Conservation (phyloP, 805 yeast genomes). For the Schwanniomyces polymorphus region DNA sequence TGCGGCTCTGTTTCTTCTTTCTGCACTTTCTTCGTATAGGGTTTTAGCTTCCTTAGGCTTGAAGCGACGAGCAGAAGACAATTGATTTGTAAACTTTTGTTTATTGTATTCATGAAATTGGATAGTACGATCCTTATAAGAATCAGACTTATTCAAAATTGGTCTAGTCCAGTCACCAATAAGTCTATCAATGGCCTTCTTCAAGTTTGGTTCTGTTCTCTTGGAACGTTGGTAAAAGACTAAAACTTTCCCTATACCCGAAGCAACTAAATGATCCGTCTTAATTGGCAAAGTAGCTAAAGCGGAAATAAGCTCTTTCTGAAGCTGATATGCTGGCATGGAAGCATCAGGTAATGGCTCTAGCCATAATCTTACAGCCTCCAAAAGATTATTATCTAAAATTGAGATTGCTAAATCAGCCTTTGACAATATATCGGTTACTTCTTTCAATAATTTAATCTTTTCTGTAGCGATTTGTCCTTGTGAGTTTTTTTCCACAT, state of each 20-base stretch:
- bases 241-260: constrained; percentile 91
- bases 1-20: constrained; percentile 90
- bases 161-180: constrained; percentile 99
- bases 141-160: constrained; percentile 91
- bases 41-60: constrained; percentile 47
- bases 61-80: constrained; percentile 30
- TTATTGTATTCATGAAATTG: constrained; percentile 68
- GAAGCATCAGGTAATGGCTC: constrained; percentile 98
- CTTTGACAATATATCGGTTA: constrained; percentile 70
- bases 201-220: constrained; percentile 82
- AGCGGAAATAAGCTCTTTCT: constrained; percentile 78
- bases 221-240: constrained; percentile 90
- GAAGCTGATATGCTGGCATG: constrained; percentile 96
- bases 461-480: constrained; percentile 75
- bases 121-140: constrained; percentile 84
- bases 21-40: constrained; percentile 86
- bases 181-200: constrained; percentile 84
- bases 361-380: constrained; percentile 93
- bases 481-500: constrained; percentile 58
- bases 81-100: constrained; percentile 46
- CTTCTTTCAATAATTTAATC: constrained; percentile 76
- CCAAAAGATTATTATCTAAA: constrained; percentile 88
- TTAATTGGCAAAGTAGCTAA: constrained; percentile 82
- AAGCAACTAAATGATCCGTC: constrained; percentile 91
- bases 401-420: constrained; percentile 89